phyloP scores from a whole-genome alignment of 257 asterid species.

The Gynochthodes officinalis region DNA sequence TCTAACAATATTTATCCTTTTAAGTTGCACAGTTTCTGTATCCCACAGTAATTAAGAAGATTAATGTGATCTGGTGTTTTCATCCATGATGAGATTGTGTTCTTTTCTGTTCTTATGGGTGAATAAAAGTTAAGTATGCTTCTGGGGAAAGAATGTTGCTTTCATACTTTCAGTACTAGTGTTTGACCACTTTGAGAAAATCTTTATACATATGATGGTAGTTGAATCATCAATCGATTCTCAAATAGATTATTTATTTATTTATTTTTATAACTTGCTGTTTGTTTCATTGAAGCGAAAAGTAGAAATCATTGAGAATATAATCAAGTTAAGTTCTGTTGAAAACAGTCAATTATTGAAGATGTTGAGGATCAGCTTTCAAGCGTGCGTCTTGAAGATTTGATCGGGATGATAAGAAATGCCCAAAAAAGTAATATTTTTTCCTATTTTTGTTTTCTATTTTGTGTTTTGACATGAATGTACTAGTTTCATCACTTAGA shows the following conservation, averaged over 20 bases:
- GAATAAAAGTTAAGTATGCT: no score
- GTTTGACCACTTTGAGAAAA: background rate
- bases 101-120: background rate
- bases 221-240: background rate
- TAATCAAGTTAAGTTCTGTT: slow-evolving; percentile 31
- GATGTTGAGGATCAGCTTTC: slow-evolving; percentile 51
- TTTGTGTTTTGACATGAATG: slow-evolving; percentile 3
- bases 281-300: slow-evolving; percentile 17
- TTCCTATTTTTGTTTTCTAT: slow-evolving; percentile 4
- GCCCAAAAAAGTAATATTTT: slow-evolving; percentile 69
- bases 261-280: slow-evolving; percentile 8
- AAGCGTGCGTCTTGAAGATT: slow-evolving; percentile 52
- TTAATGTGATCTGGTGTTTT: background rate
- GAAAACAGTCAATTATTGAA: slow-evolving; percentile 50
- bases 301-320: slow-evolving; percentile 19
- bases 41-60: background rate
- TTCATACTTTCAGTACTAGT: background rate
- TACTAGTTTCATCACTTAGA: background rate
- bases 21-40: background rate
- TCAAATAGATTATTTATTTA: background rate
- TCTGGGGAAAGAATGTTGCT: background rate
- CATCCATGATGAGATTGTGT: background rate
- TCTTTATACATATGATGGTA: background rate
- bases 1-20: background rate
- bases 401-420: slow-evolving; percentile 79